A percentile compares a stretch with the other conserved stretches of the same genome.
Conservation (phyloP, 306 rosid genomes). For the Chamaecrista fasciculata region DNA sequence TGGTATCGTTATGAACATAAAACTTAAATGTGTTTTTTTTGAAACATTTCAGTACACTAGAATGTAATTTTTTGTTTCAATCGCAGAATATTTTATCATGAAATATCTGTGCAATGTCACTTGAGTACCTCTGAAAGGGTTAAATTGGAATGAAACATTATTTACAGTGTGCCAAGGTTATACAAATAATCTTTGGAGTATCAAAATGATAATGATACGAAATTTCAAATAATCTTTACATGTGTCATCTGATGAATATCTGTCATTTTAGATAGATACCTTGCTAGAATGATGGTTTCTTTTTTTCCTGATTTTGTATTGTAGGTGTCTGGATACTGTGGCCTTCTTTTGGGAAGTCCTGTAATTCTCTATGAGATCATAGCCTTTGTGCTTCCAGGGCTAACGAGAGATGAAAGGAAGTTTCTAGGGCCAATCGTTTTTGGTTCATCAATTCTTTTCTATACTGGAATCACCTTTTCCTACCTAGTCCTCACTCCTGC, state of each 20-base stretch:
- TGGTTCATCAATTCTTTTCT: slow-evolving; percentile 93
- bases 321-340: slow-evolving; percentile 98
- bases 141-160: too few relatives aligned
- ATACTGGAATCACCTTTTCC: slow-evolving; percentile 85
- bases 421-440: slow-evolving; percentile 91
- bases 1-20: neutral
- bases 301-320: slow-evolving; percentile 11
- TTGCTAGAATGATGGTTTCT: slow-evolving; percentile 8
- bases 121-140: neutral
- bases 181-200: neutral
- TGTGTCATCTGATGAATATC: neutral
- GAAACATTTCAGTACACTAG: neutral
- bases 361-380: slow-evolving; percentile 84
- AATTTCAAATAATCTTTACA: neutral
- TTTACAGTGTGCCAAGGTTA: neutral
- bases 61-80: neutral
- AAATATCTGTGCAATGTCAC: neutral
- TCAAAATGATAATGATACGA: neutral
- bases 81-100: neutral
- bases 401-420: slow-evolving; percentile 76
- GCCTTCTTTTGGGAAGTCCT: slow-evolving; percentile 95
- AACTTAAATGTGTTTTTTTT: neutral
- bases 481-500: slow-evolving; percentile 84
- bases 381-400: slow-evolving; percentile 89
- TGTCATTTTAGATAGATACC: neutral